These are phyloP conservation scores for Hyaloscypha finlandica DNA, from an alignment of 495 filamentous ascomycete genomes.

Conservation along the genomic window DNA sequence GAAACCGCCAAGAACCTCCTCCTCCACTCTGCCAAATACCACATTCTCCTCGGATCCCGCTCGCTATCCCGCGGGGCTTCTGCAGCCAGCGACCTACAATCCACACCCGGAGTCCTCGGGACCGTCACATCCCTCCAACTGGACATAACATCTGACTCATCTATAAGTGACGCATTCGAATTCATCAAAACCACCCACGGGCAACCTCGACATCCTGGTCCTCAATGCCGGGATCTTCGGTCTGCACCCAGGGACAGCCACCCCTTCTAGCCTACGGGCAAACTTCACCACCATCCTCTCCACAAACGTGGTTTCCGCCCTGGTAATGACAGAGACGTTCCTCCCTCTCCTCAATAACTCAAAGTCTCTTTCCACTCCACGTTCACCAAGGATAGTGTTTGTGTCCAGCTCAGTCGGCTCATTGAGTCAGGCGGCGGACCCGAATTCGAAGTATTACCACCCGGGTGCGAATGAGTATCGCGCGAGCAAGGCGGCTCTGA, in stretches of 20 bases:
- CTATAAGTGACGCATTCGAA: conserved; percentile 41
- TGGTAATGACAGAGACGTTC: conserved; percentile 42
- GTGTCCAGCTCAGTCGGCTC: conserved; percentile 39
- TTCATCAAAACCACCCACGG: conserved; percentile 37
- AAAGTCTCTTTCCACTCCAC: conserved; percentile 24
- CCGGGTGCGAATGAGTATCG: conserved; percentile 27
- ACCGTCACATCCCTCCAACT: conserved; percentile 30
- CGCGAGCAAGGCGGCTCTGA: conserved; percentile 32
- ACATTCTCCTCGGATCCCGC: conserved; percentile 42
- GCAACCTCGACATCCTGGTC: conserved; percentile 55
- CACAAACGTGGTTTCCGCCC: conserved; percentile 40
- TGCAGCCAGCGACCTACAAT: conserved; percentile 35
- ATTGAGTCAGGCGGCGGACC: conserved; percentile 34
- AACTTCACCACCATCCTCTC: conserved; percentile 22
- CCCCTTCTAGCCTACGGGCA: neutral
- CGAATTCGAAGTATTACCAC: conserved; percentile 10
- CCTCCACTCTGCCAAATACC: conserved; percentile 35
- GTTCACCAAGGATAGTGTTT: conserved; percentile 39
- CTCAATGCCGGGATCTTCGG: conserved; percentile 59
- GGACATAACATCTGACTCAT: conserved; percentile 46
- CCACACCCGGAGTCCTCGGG: conserved; percentile 17
- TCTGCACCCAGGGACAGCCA: conserved; percentile 2
- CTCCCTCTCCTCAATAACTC: conserved; percentile 36
- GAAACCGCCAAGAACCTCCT: conserved; percentile 38
- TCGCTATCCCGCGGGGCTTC: conserved; percentile 33